phyloP scores from a whole-genome alignment of 192 early-diverging fungal genomes.

The Chytriomyces confervae region DNA sequence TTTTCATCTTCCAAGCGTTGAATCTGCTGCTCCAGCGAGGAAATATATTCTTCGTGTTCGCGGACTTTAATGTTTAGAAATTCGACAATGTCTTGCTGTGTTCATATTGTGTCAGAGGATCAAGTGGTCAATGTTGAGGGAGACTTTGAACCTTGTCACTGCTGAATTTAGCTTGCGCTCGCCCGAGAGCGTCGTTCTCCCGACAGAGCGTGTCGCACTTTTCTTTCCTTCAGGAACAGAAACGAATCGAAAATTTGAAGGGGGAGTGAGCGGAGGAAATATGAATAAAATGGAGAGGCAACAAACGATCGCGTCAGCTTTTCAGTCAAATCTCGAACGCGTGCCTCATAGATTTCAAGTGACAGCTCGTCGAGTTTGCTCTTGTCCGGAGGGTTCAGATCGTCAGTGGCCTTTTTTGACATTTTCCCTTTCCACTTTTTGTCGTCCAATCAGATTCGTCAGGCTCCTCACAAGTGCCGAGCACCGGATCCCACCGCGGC shows the following conservation, averaged over 20 bases:
- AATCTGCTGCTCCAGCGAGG: conserved; percentile 45
- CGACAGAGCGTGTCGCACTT: conserved; percentile 52
- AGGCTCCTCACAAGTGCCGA: too few species aligned
- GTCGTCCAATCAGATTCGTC: too few species aligned
- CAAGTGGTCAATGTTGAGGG: conserved; percentile 5
- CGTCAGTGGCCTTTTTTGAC: conserved; percentile 32
- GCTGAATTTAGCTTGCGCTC: conserved; percentile 59
- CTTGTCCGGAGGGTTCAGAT: conserved; percentile 18
- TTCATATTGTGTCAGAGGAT: conserved; percentile 4
- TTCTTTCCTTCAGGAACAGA: conserved; percentile 47
- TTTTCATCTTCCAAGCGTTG: conserved; percentile 57
- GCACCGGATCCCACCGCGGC: too few species aligned
- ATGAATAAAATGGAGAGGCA: neutral
- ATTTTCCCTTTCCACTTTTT: neutral
- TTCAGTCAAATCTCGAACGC: conserved; percentile 57
- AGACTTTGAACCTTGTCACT: conserved; percentile 54
- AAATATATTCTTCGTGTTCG: conserved; percentile 64
- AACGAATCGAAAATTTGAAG: neutral
- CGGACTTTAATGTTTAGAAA: conserved; percentile 70
- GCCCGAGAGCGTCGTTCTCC: conserved; percentile 58
- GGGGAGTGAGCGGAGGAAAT: neutral
- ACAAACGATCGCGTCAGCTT: conserved; percentile 54
- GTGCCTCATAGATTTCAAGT: conserved; percentile 62
- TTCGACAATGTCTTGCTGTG: conserved; percentile 69
- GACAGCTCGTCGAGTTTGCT: conserved; percentile 45